Conservation (phyloP, 2,329 filamentous ascomycete species). For the Fusarium sororula region DNA sequence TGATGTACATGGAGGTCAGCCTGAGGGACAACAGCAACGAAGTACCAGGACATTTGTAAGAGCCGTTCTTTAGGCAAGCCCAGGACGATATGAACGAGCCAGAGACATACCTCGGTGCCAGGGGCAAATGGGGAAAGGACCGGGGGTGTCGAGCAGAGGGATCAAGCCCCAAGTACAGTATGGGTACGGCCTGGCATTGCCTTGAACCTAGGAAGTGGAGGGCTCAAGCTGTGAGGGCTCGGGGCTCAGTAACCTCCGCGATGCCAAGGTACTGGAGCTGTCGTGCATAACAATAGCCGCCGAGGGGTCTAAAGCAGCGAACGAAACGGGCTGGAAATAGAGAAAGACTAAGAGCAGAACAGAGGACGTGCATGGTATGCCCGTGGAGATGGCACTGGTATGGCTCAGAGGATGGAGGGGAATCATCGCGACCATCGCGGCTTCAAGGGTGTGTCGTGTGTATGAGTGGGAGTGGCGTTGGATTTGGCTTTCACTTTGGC, state of each 20-base stretch:
- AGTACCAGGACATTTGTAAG: slow-evolving; percentile 35
- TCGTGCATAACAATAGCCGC: slow-evolving; percentile 47
- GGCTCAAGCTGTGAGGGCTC: slow-evolving; percentile 5
- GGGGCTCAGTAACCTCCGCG: slow-evolving; percentile 9
- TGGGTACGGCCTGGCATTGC: slow-evolving; percentile 28
- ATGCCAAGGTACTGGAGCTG: slow-evolving; percentile 37
- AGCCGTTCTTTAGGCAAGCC: slow-evolving; percentile 35
- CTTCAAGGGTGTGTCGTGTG: slow-evolving; percentile 26
- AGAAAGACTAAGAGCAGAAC: slow-evolving; percentile 20
- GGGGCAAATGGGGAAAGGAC: slow-evolving; percentile 16
- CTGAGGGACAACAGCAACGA: slow-evolving; percentile 5
- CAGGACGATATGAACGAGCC: slow-evolving; percentile 29
- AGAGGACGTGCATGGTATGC: slow-evolving; percentile 33
- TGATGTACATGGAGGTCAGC: slow-evolving; percentile 24
- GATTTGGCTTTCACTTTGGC: slow-evolving; percentile 2
- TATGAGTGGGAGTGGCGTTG: slow-evolving; percentile 13
- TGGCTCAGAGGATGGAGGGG: slow-evolving; percentile 8
- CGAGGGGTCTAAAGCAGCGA: slow-evolving; percentile 31
- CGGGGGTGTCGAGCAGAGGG: slow-evolving; percentile 28
- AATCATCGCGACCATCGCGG: slow-evolving; percentile 19
- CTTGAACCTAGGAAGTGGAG: slow-evolving; percentile 30
- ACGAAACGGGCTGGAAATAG: slow-evolving; percentile 33
- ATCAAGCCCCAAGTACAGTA: slow-evolving; percentile 32
- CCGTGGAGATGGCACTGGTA: slow-evolving; percentile 35
- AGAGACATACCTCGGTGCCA: slow-evolving; percentile 29